These are phyloP conservation scores for Adenanthera pavonina DNA, from an alignment of 306 rosid genomes.

Conservation along the genomic window DNA sequence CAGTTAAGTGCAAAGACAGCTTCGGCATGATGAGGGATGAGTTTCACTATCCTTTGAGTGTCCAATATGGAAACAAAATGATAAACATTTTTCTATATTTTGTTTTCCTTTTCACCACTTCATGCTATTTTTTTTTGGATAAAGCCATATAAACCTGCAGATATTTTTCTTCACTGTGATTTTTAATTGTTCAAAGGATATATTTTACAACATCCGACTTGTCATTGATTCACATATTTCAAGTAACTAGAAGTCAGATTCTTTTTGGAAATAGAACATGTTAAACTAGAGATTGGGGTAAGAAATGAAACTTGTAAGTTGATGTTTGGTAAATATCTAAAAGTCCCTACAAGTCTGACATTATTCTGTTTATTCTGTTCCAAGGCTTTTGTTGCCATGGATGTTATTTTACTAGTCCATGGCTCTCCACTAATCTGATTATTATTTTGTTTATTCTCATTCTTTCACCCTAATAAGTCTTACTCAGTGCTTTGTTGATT, in stretches of 20 bases:
- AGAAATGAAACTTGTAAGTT: background rate
- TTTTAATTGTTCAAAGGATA: background rate
- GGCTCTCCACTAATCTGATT: background rate
- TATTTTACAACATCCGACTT: background rate
- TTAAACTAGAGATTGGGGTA: slow-evolving; percentile 1
- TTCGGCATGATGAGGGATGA: background rate
- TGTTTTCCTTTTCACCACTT: background rate
- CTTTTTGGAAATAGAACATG: background rate
- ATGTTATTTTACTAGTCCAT: background rate
- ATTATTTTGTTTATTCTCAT: background rate
- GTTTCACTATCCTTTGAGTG: background rate
- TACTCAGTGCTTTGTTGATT: slow-evolving; percentile 21
- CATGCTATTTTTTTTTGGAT: background rate
- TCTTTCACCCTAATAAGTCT: slow-evolving; percentile 21
- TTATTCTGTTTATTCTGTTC: background rate
- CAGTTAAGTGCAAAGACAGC: background rate
- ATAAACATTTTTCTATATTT: background rate
- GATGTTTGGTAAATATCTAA: slow-evolving; percentile 7
- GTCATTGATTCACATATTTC: background rate
- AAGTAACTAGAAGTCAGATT: slow-evolving; percentile 7
- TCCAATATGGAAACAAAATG: background rate
- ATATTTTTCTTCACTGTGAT: background rate
- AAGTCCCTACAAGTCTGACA: background rate
- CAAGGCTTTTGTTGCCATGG: background rate
- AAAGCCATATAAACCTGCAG: background rate